These are phyloP conservation scores for Avena sativa DNA, from an alignment of 176 grass and related monocot genomes.

Conservation along the genomic window DNA sequence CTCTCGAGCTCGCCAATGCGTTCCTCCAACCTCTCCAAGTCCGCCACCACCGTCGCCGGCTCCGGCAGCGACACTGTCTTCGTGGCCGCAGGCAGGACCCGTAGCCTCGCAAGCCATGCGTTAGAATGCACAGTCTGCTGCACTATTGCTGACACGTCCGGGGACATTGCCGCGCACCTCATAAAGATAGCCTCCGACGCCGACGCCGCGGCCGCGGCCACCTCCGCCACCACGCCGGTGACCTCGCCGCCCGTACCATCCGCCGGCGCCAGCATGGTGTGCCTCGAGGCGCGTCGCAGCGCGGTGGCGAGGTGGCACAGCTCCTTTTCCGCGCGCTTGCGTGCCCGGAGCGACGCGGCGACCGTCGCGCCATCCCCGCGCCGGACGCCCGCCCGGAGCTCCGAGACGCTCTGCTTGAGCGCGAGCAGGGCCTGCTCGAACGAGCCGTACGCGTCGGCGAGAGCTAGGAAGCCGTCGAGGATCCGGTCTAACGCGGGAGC, in stretches of 20 bases:
- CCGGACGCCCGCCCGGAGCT: conserved; percentile 42
- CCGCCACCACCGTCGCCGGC: conserved; percentile 28
- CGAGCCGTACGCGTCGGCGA: conserved; percentile 69
- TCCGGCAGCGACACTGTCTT: conserved; percentile 10
- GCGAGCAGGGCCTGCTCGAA: conserved; percentile 52
- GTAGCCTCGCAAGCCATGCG: conserved; percentile 28
- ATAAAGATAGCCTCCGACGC: conserved; percentile 48
- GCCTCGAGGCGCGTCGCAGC: conserved; percentile 45
- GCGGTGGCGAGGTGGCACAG: conserved; percentile 39
- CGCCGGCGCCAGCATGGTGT: neutral
- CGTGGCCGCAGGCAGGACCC: neutral
- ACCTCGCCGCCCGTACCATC: conserved; percentile 9
- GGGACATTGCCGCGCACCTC: conserved; percentile 39
- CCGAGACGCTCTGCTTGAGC: conserved; percentile 47
- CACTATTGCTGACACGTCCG: neutral
- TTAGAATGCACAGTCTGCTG: neutral
- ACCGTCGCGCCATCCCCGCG: conserved; percentile 48
- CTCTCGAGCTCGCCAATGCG: neutral
- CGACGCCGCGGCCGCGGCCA: conserved; percentile 27
- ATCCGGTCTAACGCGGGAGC: neutral
- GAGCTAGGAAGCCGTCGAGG: conserved; percentile 61
- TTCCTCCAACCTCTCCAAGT: conserved; percentile 14
- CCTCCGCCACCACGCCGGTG: conserved; percentile 22
- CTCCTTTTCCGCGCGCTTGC: conserved; percentile 47
- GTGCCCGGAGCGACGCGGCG: conserved; percentile 24